A percentile compares a stretch with the other conserved stretches of the same genome.
phyloP scores from a whole-genome alignment of 192 early-diverging fungal genomes.

The Glomus cerebriforme region DNA sequence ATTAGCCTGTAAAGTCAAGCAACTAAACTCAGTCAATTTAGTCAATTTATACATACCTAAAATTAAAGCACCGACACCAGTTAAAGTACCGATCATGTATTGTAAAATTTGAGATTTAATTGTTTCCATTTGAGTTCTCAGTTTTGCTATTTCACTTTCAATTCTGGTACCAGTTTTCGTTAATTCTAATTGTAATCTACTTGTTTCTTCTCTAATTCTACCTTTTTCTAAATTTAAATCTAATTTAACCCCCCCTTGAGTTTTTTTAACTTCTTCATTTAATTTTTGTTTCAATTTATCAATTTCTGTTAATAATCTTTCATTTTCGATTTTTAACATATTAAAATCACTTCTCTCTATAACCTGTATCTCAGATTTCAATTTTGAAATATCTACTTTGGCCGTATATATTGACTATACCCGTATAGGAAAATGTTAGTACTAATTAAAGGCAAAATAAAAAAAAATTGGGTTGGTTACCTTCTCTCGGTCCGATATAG shows the following conservation, averaged over 20 bases:
- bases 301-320: constrained; percentile 75
- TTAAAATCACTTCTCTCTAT: constrained; percentile 90
- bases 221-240: constrained; percentile 91
- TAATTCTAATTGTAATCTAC: constrained; percentile 80
- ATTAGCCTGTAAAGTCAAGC: neutral
- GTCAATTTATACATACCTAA: constrained; percentile 45
- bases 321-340: constrained; percentile 79
- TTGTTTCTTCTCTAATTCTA: constrained; percentile 82
- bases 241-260: constrained; percentile 81
- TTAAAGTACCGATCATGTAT: constrained; percentile 83
- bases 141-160: constrained; percentile 81
- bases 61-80: constrained; percentile 80
- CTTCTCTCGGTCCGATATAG: constrained; percentile 81
- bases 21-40: neutral
- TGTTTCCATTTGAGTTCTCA: constrained; percentile 85
- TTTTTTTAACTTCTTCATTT: constrained; percentile 79
- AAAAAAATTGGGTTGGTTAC: constrained; percentile 33
- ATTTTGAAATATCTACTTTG: constrained; percentile 86
- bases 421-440: neutral
- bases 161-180: constrained; percentile 85
- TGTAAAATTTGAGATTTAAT: constrained; percentile 83
- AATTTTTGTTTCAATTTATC: constrained; percentile 83
- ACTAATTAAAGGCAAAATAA: neutral
- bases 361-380: constrained; percentile 85
- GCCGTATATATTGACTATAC: constrained; percentile 75